These are phyloP conservation scores for Spiraea crenata DNA, from an alignment of 331 rosid genomes.

Conservation along the genomic window DNA sequence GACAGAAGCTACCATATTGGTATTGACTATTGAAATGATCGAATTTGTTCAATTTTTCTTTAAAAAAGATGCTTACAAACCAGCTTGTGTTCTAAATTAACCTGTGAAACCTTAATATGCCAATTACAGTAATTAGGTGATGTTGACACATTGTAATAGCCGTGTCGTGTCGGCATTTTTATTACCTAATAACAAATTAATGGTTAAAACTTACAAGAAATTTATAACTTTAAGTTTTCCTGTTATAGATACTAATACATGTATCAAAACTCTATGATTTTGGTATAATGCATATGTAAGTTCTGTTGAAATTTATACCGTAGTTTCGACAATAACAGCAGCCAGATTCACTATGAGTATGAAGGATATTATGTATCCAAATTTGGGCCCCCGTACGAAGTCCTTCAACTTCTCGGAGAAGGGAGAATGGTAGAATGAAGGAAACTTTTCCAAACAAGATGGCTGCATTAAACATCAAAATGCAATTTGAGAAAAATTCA, in stretches of 20 bases:
- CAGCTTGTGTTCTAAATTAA: too few relatives aligned
- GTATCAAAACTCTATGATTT: neutral
- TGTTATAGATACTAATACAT: neutral
- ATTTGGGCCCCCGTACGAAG: slow-evolving; percentile 65
- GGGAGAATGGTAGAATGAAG: slow-evolving; percentile 47
- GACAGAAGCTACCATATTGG: too few relatives aligned
- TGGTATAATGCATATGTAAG: slow-evolving; percentile 14
- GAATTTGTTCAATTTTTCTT: too few relatives aligned
- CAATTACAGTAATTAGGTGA: too few relatives aligned
- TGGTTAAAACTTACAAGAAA: too few relatives aligned
- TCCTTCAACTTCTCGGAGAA: slow-evolving; percentile 62
- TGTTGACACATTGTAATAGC: too few relatives aligned
- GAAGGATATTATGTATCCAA: slow-evolving; percentile 84
- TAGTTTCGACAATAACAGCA: slow-evolving; percentile 91
- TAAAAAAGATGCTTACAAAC: too few relatives aligned
- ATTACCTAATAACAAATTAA: too few relatives aligned
- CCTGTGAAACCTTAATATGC: too few relatives aligned
- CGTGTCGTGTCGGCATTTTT: too few relatives aligned
- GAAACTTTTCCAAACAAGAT: slow-evolving; percentile 62
- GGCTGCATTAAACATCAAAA: slow-evolving; percentile 58
- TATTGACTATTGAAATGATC: too few relatives aligned
- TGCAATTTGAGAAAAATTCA: slow-evolving; percentile 20
- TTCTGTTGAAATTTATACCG: slow-evolving; percentile 51
- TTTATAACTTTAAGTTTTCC: too few relatives aligned
- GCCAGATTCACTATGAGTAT: slow-evolving; percentile 66